These are phyloP conservation scores for Metschnikowia reukaufii DNA, from an alignment of 805 yeast species.

Conservation along the genomic window DNA sequence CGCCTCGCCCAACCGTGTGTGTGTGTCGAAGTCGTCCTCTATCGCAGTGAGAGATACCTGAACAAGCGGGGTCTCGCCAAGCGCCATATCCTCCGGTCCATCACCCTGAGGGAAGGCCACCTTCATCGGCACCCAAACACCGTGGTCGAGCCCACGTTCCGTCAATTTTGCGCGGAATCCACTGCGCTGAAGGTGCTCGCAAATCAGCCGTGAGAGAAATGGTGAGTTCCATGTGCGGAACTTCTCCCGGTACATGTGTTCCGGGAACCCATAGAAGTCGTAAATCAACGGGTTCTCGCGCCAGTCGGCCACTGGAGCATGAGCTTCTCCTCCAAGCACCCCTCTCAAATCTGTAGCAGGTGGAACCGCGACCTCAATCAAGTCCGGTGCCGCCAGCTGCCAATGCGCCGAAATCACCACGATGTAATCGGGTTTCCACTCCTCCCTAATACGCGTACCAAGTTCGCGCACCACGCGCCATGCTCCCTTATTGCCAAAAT, in stretches of 20 bases:
- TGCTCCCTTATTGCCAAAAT: conserved; percentile 61
- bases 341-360: no score
- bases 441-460: conserved; percentile 51
- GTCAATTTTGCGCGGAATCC: conserved; percentile 49
- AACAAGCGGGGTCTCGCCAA: conserved; percentile 47
- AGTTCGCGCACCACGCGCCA: conserved; percentile 48
- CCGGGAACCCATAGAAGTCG: conserved; percentile 75
- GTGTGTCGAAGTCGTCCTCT: conserved; percentile 39
- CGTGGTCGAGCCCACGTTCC: conserved; percentile 77
- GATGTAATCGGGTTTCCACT: conserved; percentile 62
- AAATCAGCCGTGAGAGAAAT: conserved; percentile 46
- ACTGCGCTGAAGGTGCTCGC: conserved; percentile 34
- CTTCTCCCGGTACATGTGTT: conserved; percentile 57
- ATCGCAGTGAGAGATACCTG: conserved; percentile 50
- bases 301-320: conserved; percentile 32
- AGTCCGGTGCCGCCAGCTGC: conserved; percentile 48
- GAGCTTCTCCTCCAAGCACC: no score
- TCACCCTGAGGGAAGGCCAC: conserved; percentile 50
- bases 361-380: conserved; percentile 53
- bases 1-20: conserved; percentile 55
- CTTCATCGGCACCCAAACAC: conserved; percentile 78
- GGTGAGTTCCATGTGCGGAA: conserved; percentile 53
- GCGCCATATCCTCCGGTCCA: conserved; percentile 27
- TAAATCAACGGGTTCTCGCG: conserved; percentile 57
- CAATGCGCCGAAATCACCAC: conserved; percentile 77